Conservation (phyloP, 1,284 basidiomycete genomes). For the Pisolithus thermaeus region DNA sequence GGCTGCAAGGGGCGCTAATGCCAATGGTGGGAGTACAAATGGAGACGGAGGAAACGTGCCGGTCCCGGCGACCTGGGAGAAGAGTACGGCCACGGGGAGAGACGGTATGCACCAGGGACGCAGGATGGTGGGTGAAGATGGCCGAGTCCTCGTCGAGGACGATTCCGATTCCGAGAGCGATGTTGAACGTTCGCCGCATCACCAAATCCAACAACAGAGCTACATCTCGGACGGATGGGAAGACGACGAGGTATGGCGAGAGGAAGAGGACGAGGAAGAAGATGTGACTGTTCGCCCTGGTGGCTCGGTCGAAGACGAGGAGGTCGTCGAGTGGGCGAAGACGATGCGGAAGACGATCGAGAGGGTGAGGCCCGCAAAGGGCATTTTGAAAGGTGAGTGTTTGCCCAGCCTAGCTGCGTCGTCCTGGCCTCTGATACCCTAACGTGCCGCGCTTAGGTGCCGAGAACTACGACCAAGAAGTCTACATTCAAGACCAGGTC, state of each 20-base stretch:
- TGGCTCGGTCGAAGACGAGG: slow-evolving; percentile 45
- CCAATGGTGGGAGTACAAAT: slow-evolving; percentile 16
- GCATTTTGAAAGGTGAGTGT: slow-evolving; percentile 85
- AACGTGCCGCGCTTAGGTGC: slow-evolving; percentile 42
- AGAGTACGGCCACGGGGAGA: slow-evolving; percentile 62
- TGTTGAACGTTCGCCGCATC: slow-evolving; percentile 31
- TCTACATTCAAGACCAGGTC: slow-evolving; percentile 38
- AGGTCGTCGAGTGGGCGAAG: slow-evolving; percentile 66
- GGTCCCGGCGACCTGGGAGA: slow-evolving; percentile 71
- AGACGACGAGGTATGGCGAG: slow-evolving; percentile 62
- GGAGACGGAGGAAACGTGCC: slow-evolving; percentile 30
- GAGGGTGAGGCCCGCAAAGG: slow-evolving; percentile 65
- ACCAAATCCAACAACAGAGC: slow-evolving; percentile 22
- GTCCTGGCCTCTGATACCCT: slow-evolving; percentile 14
- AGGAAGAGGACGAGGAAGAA: slow-evolving; percentile 66
- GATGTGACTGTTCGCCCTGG: slow-evolving; percentile 68
- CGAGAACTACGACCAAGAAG: slow-evolving; percentile 55
- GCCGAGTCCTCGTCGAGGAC: slow-evolving; percentile 64
- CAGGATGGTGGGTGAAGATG: slow-evolving; percentile 56
- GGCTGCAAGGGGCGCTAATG: slow-evolving; percentile 23
- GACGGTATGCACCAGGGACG: slow-evolving; percentile 40
- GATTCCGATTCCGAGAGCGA: slow-evolving; percentile 58
- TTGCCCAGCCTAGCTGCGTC: not conserved
- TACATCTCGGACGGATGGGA: slow-evolving; percentile 59
- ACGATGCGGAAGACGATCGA: slow-evolving; percentile 66